Conservation (phyloP, 1,284 basidiomycete species). For the Apiotrichum laibachii region DNA sequence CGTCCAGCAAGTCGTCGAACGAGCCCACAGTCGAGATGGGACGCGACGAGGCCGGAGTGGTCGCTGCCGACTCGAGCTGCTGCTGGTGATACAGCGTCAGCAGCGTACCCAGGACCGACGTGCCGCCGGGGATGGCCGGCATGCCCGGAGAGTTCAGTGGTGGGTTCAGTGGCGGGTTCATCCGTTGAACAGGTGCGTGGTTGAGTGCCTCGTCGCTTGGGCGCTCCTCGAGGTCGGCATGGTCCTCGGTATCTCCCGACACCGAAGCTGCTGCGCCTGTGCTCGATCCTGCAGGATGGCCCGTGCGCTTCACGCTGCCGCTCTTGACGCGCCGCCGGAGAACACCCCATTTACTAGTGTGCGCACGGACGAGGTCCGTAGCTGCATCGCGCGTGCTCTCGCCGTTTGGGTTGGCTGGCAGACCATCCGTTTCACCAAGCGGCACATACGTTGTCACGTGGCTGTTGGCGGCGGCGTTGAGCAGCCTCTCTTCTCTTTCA, state of each 20-base stretch:
- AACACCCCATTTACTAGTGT: slow-evolving; percentile 49
- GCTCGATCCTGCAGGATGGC: too few species aligned
- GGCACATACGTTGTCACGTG: slow-evolving; percentile 46
- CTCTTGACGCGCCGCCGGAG: slow-evolving; percentile 40
- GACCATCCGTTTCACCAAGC: slow-evolving; percentile 52
- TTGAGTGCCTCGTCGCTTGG: background rate
- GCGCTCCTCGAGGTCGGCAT: background rate
- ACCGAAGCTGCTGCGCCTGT: too few species aligned
- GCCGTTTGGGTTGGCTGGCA: slow-evolving; percentile 43
- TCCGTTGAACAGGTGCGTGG: background rate
- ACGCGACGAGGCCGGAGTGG: slow-evolving; percentile 40
- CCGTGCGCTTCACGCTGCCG: slow-evolving; percentile 7
- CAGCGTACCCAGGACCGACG: slow-evolving; percentile 44
- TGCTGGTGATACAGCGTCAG: slow-evolving; percentile 45
- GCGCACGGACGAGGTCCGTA: slow-evolving; percentile 47
- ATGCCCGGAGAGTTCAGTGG: slow-evolving; percentile 3
- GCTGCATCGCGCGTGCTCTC: slow-evolving; percentile 32
- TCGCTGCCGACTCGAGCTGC: slow-evolving; percentile 33
- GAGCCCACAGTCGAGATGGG: slow-evolving; percentile 4
- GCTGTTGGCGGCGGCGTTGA: slow-evolving; percentile 35
- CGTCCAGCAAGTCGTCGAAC: too few species aligned
- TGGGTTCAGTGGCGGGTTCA: slow-evolving; percentile 7
- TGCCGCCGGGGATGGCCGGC: slow-evolving; percentile 27
- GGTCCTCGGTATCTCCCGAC: background rate
- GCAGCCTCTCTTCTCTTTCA: slow-evolving; percentile 8